Evolutionary conservation across 768 basidiomycete species (phyloP).

Genomic region (Tricholoma furcatifolium): DNA sequence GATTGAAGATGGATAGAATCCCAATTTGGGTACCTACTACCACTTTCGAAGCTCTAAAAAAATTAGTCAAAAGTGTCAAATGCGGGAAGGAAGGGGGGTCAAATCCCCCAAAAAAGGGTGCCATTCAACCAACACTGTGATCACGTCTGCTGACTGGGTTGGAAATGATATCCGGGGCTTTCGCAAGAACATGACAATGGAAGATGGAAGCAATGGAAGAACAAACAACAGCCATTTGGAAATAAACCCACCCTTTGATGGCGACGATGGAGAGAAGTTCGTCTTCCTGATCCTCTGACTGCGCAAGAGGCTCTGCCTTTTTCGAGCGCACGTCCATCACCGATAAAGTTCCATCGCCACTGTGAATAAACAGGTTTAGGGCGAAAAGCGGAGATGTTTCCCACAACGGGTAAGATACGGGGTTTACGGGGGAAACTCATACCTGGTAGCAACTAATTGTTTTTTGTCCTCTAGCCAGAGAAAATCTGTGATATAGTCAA

Average conservation of each 20-base stretch:
- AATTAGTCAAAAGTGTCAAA: constrained; percentile 15
- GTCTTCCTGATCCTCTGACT: constrained; percentile 96
- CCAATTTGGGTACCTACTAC: constrained; percentile 90
- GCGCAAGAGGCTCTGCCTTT: constrained; percentile 71
- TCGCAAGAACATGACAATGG: constrained; percentile 2
- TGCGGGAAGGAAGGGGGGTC: constrained; percentile 4
- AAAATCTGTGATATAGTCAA: constrained; percentile 94
- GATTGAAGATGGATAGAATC: constrained; percentile 87
- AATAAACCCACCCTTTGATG: constrained; percentile 61
- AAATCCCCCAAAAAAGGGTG: background rate
- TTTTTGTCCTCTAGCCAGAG: constrained; percentile 81
- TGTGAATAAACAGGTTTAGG: constrained; percentile 27
- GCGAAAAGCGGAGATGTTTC: background rate
- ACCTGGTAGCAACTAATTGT: constrained; percentile 89
- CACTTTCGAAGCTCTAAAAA: constrained; percentile 66
- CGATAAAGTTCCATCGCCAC: constrained; percentile 91
- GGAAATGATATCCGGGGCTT: background rate
- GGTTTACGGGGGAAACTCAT: constrained; percentile 15
- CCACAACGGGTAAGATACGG: background rate
- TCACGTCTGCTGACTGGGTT: constrained; percentile 1
- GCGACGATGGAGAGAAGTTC: constrained; percentile 84
- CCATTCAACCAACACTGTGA: background rate
- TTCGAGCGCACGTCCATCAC: constrained; percentile 89
- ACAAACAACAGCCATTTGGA: constrained; percentile 4
- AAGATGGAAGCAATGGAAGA: constrained; percentile 5